Evolutionary conservation across 2,329 filamentous ascomycete genomes (phyloP), one percentile per base, ranked within the genome.

Genomic region (Cladosporium sp.): DNA sequence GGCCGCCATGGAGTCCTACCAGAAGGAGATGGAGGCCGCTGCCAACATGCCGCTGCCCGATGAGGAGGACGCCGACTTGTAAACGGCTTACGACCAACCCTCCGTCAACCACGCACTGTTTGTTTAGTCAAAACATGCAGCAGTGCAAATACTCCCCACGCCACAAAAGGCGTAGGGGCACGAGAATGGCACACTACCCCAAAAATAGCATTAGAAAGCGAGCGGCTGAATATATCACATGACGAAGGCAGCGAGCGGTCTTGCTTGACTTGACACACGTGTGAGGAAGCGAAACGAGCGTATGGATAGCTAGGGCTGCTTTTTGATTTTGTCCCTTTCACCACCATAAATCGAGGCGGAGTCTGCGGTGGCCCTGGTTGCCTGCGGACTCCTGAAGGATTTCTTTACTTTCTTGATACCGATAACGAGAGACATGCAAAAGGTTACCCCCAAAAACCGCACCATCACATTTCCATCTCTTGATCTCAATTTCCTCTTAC

Each of bases 11-110:
- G 79, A 82, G 63, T 73, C 89, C 77, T 95, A 95, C 80, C 78
- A 86, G 73, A 78, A 86, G 74, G 93, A 99, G 80, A 95, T 99
- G 89, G 74, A 82, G 56, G 80, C 79, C 44, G 93, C 93, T 58
- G 83, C 86, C 57, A 64, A 79, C 58, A 83, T 87, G 83, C 90
- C 93, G 66, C 88, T 99, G 65, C 93, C 93, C 61, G 91, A 90
- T 68, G 93, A 97, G 82, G 88, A 95, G 61, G 92, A 96, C 64
- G 84, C 89, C 60, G 75, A 78, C 62, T 73, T 78, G 71, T 77
- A 77, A 43, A 44, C 41, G 19, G 30, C 45, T 48, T 37, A 36
- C 40, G 36, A 40, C 42, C 36, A 48, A 15, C 36, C 44, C 36
- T 20, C 45, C 27, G 32, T 38, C 38, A 18, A 47, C 17, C 15